Evolutionary conservation across 768 basidiomycete genomes (phyloP), one percentile per base, ranked within the genome.

Genomic region (Xerocomellus dryophilus): DNA sequence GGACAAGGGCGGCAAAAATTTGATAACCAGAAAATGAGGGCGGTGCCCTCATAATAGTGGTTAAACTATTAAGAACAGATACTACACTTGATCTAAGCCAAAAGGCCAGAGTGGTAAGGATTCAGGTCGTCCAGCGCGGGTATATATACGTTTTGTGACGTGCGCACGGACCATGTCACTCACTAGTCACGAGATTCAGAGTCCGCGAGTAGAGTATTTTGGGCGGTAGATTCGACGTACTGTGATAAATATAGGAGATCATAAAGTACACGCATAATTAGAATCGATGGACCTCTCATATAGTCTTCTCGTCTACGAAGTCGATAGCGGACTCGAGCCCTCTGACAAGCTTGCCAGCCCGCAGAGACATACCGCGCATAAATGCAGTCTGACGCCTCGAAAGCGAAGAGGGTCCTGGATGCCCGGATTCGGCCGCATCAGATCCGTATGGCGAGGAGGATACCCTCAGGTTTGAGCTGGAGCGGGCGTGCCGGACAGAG

Each of bases 51-150:
- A 78, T 80, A 78, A 80, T 78, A 80, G 78, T 77, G 77, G 78
- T 69, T 80, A 71, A 59, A 73, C 78, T 82, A 76, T 76, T 76
- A 81, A 82, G 80, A 82, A 82, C 81, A 82, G 81, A 82, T 82
- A 82, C 81, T 82, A 82, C 81, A 82, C 81, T 82, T 82, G 81
- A 83, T 82, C 81, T 81, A 81, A 82, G 81, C 81, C 81, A 82
- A 80, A 78, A 80, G 80, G 80, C 80, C 79, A 68, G 59, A 60
- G 56, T 65, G 59, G 61, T 59, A 49, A 63, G 32, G 62, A 61
- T 44, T n/a, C 25, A 2, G 0, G 0, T 0, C 1, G 50, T 40
- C 32, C 4, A 8, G 3, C 17, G 4, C 0, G 3, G 20, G 44
- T 44, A 27, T 63, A 55, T 66, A 57, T 66, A 60, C 11, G 6